Base-by-base conservation (phyloP, 2,329 filamentous ascomycete genomes). In the Aureobasidium mangrovei region DNA sequence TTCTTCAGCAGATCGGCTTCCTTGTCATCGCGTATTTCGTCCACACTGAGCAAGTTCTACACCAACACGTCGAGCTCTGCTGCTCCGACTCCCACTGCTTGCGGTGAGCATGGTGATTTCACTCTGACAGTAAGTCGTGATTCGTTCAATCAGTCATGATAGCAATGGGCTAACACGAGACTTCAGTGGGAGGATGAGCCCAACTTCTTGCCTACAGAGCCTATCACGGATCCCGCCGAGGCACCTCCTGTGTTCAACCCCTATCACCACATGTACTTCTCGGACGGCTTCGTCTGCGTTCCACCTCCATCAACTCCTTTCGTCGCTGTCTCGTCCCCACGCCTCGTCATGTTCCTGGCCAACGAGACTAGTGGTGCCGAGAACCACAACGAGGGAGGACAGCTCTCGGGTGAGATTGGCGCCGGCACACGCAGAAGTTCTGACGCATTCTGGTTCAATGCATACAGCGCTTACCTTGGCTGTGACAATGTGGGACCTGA, bases 261-360 rank as follows among this genome's bases (percentile, higher is more conserved):
- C 1, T 77, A 77, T 58, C 71, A 75, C 53, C 75, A 78, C 60
- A 69, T 79, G 45, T 72, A 71, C 61, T 79, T 76, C 64, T 73
- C 74, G 40, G 69, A 73, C 54, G 76, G 76, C 26, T 79, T 72
- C 63, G 70, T 72, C 3, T 76, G 77, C 59, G 70, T 73, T 32
- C 72, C 74, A 3, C 69, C 70, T 38, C 69, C 70, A 39, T 68
- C 64, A 54, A 68, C 72, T 56, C 73, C 73, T 7, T 77, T 72
- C 57, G 61, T 66, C 9, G 70, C 76, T 3, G 62, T 69, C 1
- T 77, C 75, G 9, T 63, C 69, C 12, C 75, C 74, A 2, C 71
- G 74, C 48, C 63, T 77, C 2, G 74, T 72, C 24, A 72, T 76
- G 57, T 77, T 74, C 63, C 61, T 75, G 35, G 70, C 72, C 9